These are phyloP conservation scores for Nicotiana noctiflora DNA, from an alignment of 257 asterid genomes.

Conservation along the genomic window DNA sequence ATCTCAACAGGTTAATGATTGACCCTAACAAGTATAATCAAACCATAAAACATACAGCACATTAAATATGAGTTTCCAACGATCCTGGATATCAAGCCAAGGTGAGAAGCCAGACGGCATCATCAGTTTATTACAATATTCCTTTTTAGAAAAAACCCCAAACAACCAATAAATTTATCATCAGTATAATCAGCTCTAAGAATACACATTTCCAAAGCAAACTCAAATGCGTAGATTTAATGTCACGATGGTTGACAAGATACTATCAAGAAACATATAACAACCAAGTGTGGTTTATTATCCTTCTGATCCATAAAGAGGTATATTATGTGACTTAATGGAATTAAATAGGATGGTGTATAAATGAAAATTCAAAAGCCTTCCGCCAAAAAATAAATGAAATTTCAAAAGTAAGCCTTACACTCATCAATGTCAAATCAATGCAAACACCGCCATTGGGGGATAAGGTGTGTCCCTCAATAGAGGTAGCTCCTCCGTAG, in stretches of 20 bases:
- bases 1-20: background rate
- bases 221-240: background rate
- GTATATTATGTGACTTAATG: background rate
- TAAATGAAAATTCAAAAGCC: background rate
- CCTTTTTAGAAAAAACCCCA: background rate
- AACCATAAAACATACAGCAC: background rate
- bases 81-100: background rate
- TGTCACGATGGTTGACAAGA: background rate
- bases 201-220: background rate
- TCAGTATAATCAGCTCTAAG: background rate
- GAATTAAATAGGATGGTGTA: background rate
- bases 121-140: background rate
- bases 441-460: conserved; percentile 95
- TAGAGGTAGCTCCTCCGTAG: conserved; percentile 97
- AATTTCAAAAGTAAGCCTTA: conserved; percentile 25
- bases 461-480: conserved; percentile 91
- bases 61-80: background rate
- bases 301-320: background rate
- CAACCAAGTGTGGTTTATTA: background rate
- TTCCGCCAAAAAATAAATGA: background rate
- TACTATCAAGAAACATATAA: background rate
- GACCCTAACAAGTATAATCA: background rate
- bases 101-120: background rate
- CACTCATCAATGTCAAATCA: conserved; percentile 83
- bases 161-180: background rate